Conservation (phyloP, 2,329 filamentous ascomycete species). For the Penicillium griseofulvum region DNA sequence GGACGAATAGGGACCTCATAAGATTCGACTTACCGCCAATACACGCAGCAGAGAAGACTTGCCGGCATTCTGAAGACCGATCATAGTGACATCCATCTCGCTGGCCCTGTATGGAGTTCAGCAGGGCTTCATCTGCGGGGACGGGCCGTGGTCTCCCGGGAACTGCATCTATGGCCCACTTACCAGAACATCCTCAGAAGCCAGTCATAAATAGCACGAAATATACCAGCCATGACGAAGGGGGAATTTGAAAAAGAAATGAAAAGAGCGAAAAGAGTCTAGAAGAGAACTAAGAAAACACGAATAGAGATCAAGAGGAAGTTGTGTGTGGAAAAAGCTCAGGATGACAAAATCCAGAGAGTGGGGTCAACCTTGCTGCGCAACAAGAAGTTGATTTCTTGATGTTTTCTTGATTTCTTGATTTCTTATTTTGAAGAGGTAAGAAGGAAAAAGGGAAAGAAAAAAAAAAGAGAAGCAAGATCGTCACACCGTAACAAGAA, state of each 20-base stretch:
- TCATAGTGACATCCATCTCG: slow-evolving; percentile 99
- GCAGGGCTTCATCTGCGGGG: slow-evolving; percentile 28
- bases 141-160: slow-evolving; percentile 35
- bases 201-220: slow-evolving; percentile 97
- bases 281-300: slow-evolving; percentile 2
- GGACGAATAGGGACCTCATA: neutral
- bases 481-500: neutral
- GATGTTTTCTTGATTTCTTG: too few species aligned
- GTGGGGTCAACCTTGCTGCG: slow-evolving; percentile 16
- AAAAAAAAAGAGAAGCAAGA: neutral
- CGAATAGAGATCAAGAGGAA: slow-evolving; percentile 14
- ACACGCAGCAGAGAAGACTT: slow-evolving; percentile 94
- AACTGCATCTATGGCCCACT: slow-evolving; percentile 39
- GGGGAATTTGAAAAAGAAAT: slow-evolving; percentile 1
- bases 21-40: slow-evolving; percentile 71
- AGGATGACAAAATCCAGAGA: slow-evolving; percentile 13
- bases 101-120: slow-evolving; percentile 68
- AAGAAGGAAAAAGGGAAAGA: slow-evolving; percentile 4
- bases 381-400: too few species aligned
- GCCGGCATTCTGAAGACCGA: slow-evolving; percentile 95
- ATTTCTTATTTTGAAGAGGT: neutral
- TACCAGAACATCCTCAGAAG: slow-evolving; percentile 96
- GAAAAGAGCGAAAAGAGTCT: slow-evolving; percentile 3
- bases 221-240: slow-evolving; percentile 77
- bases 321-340: slow-evolving; percentile 9